Percentiles rank a stretch among this genome's conserved stretches.
Evolutionary conservation across 1,139 yeast genomes (phyloP).

Genomic region (Yamadazyma spencermartinsiae): DNA sequence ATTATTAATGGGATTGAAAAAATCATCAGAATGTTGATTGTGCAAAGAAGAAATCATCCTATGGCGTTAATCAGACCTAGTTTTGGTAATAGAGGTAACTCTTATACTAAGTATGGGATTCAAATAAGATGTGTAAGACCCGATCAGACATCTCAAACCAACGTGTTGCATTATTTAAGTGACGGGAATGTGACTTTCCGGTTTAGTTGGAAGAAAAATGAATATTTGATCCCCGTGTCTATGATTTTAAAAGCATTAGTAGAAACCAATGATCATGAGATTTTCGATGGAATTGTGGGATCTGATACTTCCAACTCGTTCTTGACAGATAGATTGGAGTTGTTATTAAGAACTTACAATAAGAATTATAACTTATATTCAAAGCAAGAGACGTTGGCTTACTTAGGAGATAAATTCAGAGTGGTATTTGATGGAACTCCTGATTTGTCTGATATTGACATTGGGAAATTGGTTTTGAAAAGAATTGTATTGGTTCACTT

Average conservation of each 20-base stretch:
- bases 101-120: slow-evolving; percentile 87
- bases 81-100: slow-evolving; percentile 89
- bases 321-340: slow-evolving; percentile 96
- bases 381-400: slow-evolving; percentile 85
- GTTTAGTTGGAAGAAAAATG: slow-evolving; percentile 96
- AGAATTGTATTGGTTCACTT: slow-evolving; percentile 91
- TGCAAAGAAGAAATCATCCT: slow-evolving; percentile 95
- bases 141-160: slow-evolving; percentile 96
- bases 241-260: slow-evolving; percentile 89
- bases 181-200: slow-evolving; percentile 97
- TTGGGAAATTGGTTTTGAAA: slow-evolving; percentile 79
- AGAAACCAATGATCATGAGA: slow-evolving; percentile 91
- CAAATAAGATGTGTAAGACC: slow-evolving; percentile 94
- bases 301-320: slow-evolving; percentile 84
- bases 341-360: slow-evolving; percentile 76
- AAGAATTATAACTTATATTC: slow-evolving; percentile 77
- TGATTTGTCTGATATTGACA: slow-evolving; percentile 85
- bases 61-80: slow-evolving; percentile 97
- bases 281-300: slow-evolving; percentile 95
- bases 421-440: slow-evolving; percentile 88
- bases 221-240: slow-evolving; percentile 88
- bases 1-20: slow-evolving; percentile 96
- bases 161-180: slow-evolving; percentile 88
- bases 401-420: slow-evolving; percentile 93
- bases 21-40: slow-evolving; percentile 93